Conservation (phyloP, 768 basidiomycete species). For the Cystofilobasidium capitatum region DNA sequence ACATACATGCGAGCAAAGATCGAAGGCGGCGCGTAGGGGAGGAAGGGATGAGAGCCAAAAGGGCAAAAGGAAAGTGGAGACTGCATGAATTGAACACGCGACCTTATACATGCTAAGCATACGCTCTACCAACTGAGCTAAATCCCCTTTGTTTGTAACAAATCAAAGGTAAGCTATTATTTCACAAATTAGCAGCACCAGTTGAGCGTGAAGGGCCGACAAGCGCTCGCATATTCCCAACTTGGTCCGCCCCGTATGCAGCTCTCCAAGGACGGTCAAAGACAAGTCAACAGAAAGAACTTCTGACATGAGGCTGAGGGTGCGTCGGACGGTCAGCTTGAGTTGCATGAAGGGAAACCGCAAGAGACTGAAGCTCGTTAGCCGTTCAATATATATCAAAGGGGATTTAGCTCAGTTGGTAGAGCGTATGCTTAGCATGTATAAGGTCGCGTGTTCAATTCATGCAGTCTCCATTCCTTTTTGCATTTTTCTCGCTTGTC, state of each 20-base stretch:
- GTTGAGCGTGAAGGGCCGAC: too few species aligned
- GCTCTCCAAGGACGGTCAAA: too few species aligned
- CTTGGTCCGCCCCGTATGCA: too few species aligned
- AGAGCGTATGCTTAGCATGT: slow-evolving; percentile 1
- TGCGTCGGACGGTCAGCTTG: too few species aligned
- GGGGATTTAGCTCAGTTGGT: slow-evolving; percentile 9
- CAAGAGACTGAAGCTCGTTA: too few species aligned
- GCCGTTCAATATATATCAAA: too few species aligned
- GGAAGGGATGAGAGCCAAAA: background rate
- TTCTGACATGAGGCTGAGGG: too few species aligned
- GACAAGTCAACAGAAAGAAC: too few species aligned
- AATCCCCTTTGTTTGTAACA: background rate
- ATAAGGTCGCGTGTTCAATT: background rate
- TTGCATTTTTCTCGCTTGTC: background rate
- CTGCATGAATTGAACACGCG: slow-evolving; percentile 8
- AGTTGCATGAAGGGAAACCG: too few species aligned
- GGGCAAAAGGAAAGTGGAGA: background rate
- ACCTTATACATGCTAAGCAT: slow-evolving; percentile 13
- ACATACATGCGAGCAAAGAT: too few species aligned
- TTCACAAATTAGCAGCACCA: background rate
- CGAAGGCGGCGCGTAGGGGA: too few species aligned
- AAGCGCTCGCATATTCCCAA: too few species aligned
- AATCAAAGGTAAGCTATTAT: background rate
- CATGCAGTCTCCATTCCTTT: slow-evolving; percentile 4
- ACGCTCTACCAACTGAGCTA: slow-evolving; percentile 13